Evolutionary conservation across 1,284 basidiomycete genomes (phyloP).

Genomic region (Anthracocystis walkeri): DNA sequence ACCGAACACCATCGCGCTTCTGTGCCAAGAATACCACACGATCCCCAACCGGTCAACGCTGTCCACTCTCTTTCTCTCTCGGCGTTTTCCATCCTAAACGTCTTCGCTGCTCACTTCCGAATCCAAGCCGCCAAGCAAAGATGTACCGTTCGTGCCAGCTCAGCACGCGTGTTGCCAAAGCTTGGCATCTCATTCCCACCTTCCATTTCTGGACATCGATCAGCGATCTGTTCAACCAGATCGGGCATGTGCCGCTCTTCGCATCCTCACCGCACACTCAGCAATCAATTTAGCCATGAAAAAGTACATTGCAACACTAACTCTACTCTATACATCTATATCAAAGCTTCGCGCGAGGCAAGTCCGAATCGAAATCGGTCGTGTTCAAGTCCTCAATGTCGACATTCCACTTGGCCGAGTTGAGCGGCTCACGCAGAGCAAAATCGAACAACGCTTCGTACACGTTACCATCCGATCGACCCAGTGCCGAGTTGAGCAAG

Average conservation of each 20-base stretch:
- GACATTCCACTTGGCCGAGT: slow-evolving; percentile 68
- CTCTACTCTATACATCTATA: neutral
- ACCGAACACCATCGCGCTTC: neutral
- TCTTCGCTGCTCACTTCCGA: too few relatives aligned
- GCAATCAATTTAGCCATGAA: too few relatives aligned
- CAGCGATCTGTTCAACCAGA: too few relatives aligned
- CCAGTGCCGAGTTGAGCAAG: slow-evolving; percentile 69
- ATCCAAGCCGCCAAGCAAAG: too few relatives aligned
- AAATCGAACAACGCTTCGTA: slow-evolving; percentile 68
- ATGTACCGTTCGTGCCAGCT: too few relatives aligned
- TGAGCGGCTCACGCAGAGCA: slow-evolving; percentile 59
- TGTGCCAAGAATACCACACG: neutral
- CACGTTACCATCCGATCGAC: slow-evolving; percentile 68
- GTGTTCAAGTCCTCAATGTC: slow-evolving; percentile 63
- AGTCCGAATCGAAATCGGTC: slow-evolving; percentile 51
- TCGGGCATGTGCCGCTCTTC: too few relatives aligned
- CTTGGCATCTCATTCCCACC: too few relatives aligned
- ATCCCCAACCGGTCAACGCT: neutral
- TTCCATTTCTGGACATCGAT: too few relatives aligned
- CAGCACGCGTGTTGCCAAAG: too few relatives aligned
- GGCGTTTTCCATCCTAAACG: too few relatives aligned
- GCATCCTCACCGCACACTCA: too few relatives aligned
- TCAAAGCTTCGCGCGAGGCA: slow-evolving; percentile 53
- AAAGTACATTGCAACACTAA: neutral
- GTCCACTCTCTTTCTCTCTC: too few relatives aligned